Evolutionary conservation across 78 protist species (phyloP).

Genomic region (Dictyostelium firmibasis): DNA sequence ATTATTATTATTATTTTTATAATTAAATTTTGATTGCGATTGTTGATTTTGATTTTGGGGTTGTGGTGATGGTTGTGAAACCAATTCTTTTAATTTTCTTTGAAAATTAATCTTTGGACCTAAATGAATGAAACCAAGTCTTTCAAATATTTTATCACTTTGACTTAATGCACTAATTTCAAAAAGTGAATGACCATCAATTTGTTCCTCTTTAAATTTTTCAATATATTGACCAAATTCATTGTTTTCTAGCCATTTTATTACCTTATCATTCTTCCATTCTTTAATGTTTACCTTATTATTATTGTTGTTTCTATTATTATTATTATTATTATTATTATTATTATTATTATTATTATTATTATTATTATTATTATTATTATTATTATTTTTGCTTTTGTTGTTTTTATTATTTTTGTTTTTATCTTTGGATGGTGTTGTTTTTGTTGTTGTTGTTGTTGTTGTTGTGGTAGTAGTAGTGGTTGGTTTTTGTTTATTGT

Average conservation of each 20-base stretch:
- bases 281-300: neutral
- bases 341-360: too few species aligned
- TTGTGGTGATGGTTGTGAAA: neutral
- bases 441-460: neutral
- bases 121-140: neutral
- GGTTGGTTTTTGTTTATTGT: neutral
- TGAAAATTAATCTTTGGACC: slow-evolving; percentile 1
- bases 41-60: neutral
- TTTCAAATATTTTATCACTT: neutral
- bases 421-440: neutral
- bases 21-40: too few species aligned
- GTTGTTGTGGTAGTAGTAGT: neutral
- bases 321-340: neutral
- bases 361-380: too few species aligned
- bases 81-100: neutral
- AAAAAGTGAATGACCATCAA: neutral
- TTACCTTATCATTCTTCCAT: slow-evolving; percentile 9
- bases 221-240: neutral
- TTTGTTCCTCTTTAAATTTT: neutral
- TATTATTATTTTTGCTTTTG: too few species aligned
- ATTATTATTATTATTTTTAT: neutral
- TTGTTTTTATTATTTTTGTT: too few species aligned
- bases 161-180: neutral
- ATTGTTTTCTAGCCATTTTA: neutral
- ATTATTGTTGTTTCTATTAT: neutral